Evolutionary conservation across 2,329 filamentous ascomycete genomes (phyloP).

Genomic region (Penicillium polonicum): DNA sequence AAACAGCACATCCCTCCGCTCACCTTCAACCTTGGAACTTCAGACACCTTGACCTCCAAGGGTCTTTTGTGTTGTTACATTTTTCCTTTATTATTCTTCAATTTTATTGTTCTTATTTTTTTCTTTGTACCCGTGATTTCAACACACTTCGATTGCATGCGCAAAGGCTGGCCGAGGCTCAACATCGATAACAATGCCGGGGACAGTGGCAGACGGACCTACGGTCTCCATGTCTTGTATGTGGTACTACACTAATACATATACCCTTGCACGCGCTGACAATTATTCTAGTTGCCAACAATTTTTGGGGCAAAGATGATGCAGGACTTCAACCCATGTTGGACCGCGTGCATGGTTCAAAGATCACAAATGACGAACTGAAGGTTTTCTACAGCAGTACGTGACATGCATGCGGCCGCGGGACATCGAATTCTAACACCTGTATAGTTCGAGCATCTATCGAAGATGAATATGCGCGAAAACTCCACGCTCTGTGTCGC

Average conservation of each 20-base stretch:
- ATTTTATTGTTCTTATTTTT: constrained; percentile 9
- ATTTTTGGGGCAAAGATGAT: constrained; percentile 99
- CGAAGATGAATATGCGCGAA: constrained; percentile 94
- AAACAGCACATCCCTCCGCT: constrained; percentile 25
- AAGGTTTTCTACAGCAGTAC: constrained; percentile 83
- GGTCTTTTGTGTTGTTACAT: constrained; percentile 16
- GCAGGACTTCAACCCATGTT: constrained; percentile 88
- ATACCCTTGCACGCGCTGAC: constrained; percentile 4
- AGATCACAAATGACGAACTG: constrained; percentile 90
- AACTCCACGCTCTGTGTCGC: constrained; percentile 78
- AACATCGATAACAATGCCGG: constrained; percentile 54
- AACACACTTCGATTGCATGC: constrained; percentile 24
- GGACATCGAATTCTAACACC: neutral
- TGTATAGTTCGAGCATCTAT: constrained; percentile 73
- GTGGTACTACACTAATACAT: constrained; percentile 17
- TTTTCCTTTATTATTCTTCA: neutral
- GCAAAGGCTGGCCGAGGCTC: constrained; percentile 41
- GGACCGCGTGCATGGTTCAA: constrained; percentile 91
- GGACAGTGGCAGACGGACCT: constrained; percentile 60
- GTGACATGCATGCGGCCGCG: constrained; percentile 23
- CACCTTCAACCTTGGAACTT: constrained; percentile 12
- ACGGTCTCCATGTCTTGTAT: constrained; percentile 68
- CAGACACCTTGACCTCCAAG: constrained; percentile 20
- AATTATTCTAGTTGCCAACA: constrained; percentile 73
- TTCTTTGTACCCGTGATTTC: constrained; percentile 13